Evolutionary conservation across 2,329 filamentous ascomycete species (phyloP), one percentile per base, ranked within the genome.

Genomic region (Dendrostoma leiphaemia): DNA sequence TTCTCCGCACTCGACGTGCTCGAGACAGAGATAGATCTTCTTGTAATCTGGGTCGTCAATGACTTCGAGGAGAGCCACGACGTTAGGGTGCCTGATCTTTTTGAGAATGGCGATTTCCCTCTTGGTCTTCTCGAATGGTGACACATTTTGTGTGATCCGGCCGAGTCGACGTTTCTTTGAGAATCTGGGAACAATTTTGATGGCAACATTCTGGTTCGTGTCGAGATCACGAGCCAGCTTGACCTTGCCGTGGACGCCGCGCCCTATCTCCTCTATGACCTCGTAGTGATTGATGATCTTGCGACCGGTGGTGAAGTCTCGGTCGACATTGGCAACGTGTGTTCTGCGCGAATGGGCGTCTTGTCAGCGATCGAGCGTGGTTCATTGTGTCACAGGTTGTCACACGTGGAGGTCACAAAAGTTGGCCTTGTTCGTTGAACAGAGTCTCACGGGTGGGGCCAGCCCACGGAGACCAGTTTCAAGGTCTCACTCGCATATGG

Each of bases 221-320:
- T 86, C 77, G 43, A 91, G 77, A 67, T 95, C 91, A 51, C 91
- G 84, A 45, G 92, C 94, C 45, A 97, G 80, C 74, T 99, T 99
- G 66, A 99, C 94, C 75, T 97, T 99, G 65, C 94, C 94, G 69
- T 99, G 94, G 64, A 96, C 90, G 48, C 94, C 94, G 56, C 94
- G 88, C 52, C 94, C 94, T 51, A 99, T 90, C 72, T 99, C 94
- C 69, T 96, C 90, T 61, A 97, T 88, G 63, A 99, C 90, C 71
- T 97, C 91, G 74, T 99, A 99, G 67, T 97, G 89, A 66, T 99
- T 99, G 77, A 99, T 96, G 50, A 92, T 81, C 74, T 99, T 99
- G 59, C 94, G 90, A 56, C 94, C 94, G 5, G 93, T 96, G 59
- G 91, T 81, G 51, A 83, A 83, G 70, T 97, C 91, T 59, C 92